Evolutionary conservation across 140 eudicot species (phyloP), one percentile per base, ranked within the genome.

Genomic region (Anethum foeniculum): DNA sequence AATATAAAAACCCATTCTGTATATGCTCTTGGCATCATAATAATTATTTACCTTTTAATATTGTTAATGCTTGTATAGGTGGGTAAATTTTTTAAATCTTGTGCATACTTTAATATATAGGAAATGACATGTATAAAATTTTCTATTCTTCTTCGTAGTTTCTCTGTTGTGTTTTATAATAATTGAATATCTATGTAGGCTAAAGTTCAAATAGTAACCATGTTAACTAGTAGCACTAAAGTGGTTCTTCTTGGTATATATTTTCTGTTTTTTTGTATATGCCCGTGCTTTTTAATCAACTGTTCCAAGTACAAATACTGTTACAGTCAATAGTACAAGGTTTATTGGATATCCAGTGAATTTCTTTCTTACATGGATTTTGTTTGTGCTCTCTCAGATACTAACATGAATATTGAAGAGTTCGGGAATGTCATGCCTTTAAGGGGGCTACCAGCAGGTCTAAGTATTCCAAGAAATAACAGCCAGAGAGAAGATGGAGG

Each of bases 401-500:
- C 36, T 44, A 48, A 74, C 6, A 74, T 74, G 78, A 74, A 74
- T 74, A 74, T 48, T 12, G 56, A 74, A 74, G 56, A 74, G 78
- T 74, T 44, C 21, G 58, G 23, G 58, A 25, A 39, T 25, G 36
- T 14, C 58, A 41, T 74, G 78, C 49, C 54, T n/a, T 0, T 74
- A 44, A 74, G 78, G 51, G 78, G 4, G 19, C 16, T 39, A 74
- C 56, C 54, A 74, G 58, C 58, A n/a, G 54, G 78, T 74, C 23
- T 74, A n/a, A 46, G 28, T 44, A 27, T 74, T 23, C 78, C 49
- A 44, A 44, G 30, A 48, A 74, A 44, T 43, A n/a, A 74, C 18
- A 48, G 52, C 78, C 78, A 74, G n/a, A 43, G 58, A 46, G 78
- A 74, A 25, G 78, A 74, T 43, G 78, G 28, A 44, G 78, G 18